Conservation (phyloP, 441 rosid genomes). For the Arabidopsis lyrata region DNA sequence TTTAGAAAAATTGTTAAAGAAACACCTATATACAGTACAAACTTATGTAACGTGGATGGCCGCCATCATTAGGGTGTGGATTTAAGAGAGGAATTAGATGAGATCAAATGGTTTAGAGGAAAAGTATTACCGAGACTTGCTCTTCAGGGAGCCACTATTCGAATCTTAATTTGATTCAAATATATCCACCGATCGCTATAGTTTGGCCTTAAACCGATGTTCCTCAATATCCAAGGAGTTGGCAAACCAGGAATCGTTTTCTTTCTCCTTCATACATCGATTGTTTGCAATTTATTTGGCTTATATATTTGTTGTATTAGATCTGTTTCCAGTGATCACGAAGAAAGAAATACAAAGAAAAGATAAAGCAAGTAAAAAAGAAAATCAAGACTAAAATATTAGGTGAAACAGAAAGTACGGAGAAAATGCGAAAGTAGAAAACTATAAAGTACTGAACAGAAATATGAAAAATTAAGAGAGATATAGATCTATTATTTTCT, state of each 20-base stretch:
- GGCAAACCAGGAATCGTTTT: not conserved
- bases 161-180: not conserved
- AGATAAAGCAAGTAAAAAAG: not conserved
- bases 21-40: not conserved
- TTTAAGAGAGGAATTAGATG: not conserved
- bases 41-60: not conserved
- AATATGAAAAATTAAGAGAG: not conserved
- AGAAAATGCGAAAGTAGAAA: not conserved
- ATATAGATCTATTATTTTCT: not conserved
- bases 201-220: not conserved
- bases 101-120: not conserved
- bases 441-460: not conserved
- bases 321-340: not conserved
- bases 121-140: constrained; percentile 3
- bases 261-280: not conserved
- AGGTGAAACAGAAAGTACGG: not conserved
- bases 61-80: not conserved
- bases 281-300: not conserved
- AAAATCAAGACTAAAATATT: not conserved
- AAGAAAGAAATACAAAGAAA: not conserved
- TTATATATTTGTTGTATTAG: not conserved
- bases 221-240: not conserved
- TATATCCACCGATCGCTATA: not conserved
- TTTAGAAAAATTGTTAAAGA: not conserved
- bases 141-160: constrained; percentile 16